Conservation (phyloP, 163 green algal genomes). For the Scenedesmus sp. region DNA sequence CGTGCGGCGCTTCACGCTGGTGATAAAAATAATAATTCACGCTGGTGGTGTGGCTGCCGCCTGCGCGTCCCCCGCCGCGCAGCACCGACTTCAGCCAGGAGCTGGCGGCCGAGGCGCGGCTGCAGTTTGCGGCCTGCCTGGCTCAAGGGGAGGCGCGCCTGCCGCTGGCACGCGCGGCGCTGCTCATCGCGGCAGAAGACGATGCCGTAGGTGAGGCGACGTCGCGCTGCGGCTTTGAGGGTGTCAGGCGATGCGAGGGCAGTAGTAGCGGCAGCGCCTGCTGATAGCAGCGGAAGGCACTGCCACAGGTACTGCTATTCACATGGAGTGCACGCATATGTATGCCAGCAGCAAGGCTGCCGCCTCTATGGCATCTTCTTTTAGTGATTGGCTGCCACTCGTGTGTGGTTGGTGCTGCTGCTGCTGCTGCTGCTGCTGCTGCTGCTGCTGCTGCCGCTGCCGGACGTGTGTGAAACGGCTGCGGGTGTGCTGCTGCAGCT, state of each 20-base stretch:
- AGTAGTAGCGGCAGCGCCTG: background rate
- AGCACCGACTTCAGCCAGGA: slow-evolving; percentile 50
- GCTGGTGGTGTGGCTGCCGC: no score
- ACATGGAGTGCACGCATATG: no score
- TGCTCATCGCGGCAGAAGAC: slow-evolving; percentile 62
- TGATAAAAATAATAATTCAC: no score
- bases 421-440: background rate
- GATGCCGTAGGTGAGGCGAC: slow-evolving; percentile 61
- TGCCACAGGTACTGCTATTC: background rate
- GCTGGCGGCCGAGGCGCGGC: slow-evolving; percentile 39
- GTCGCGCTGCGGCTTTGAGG: background rate
- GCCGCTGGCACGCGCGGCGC: slow-evolving; percentile 54
- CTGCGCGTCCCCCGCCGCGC: background rate
- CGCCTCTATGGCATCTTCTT: no score
- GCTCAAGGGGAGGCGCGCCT: slow-evolving; percentile 56
- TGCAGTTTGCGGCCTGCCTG: slow-evolving; percentile 50
- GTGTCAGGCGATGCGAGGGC: no score
- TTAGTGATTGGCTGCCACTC: no score
- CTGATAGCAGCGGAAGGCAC: background rate
- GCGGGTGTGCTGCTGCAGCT: slow-evolving; percentile 60
- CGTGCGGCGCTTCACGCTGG: background rate
- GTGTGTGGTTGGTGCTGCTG: background rate
- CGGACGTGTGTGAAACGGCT: no score
- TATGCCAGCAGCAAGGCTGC: no score
- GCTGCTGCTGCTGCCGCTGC: slow-evolving; percentile 49